These are phyloP conservation scores for Acanthamoeba divionensis DNA, from an alignment of 208 protist genomes.

Conservation along the genomic window DNA sequence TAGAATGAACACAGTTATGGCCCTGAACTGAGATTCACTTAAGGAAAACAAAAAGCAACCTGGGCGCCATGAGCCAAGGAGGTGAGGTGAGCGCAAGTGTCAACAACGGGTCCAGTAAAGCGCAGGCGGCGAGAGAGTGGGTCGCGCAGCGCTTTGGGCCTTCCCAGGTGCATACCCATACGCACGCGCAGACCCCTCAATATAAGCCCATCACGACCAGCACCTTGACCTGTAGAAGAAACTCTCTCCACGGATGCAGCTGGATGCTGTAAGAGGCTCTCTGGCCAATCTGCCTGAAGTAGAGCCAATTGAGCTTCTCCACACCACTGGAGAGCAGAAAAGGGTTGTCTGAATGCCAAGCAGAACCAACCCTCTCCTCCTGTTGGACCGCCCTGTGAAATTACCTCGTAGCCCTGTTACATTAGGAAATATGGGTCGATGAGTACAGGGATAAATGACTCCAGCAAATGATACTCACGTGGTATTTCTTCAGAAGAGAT, in stretches of 20 bases:
- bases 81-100: not conserved
- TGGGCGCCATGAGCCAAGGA: slow-evolving; percentile 13
- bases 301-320: not conserved
- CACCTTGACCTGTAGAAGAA: too few species aligned
- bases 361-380: slow-evolving; percentile 33
- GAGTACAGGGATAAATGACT: too few species aligned
- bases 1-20: too few species aligned
- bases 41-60: too few species aligned
- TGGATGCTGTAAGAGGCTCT: not conserved
- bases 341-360: not conserved
- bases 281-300: slow-evolving; percentile 11
- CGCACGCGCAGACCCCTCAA: slow-evolving; percentile 16
- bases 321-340: not conserved
- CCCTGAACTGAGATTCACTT: too few species aligned
- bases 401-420: slow-evolving; percentile 1
- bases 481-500: not conserved
- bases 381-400: not conserved
- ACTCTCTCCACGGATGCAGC: not conserved
- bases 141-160: not conserved
- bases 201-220: not conserved
- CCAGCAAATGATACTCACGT: too few species aligned
- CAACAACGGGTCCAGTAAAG: not conserved
- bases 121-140: not conserved
- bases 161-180: slow-evolving; percentile 42
- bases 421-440: too few species aligned